A percentile compares a stretch with the other conserved stretches of the same genome.
Evolutionary conservation across 345 rosid species (phyloP).

Genomic region (Linum lewisii): DNA sequence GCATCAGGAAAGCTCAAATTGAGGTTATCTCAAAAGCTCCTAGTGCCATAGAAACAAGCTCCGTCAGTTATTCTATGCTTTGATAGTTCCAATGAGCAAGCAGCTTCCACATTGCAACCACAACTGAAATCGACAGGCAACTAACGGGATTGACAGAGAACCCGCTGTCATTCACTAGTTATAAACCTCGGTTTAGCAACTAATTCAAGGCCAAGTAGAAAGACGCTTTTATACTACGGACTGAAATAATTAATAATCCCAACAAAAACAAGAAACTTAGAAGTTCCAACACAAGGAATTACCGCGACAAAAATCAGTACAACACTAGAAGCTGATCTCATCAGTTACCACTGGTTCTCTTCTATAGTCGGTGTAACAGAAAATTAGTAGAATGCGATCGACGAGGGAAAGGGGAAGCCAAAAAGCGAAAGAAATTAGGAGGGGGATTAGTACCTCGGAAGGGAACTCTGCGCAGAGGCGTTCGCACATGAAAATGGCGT

Average conservation of each 20-base stretch:
- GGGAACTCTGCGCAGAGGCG: slow-evolving; percentile 99
- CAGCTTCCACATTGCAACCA: background rate
- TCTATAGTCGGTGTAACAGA: background rate
- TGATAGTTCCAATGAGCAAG: background rate
- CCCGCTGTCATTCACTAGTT: background rate
- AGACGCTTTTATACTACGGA: background rate
- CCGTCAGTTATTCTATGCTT: background rate
- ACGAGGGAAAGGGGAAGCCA: background rate
- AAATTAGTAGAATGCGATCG: slow-evolving; percentile 2
- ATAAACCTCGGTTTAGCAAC: background rate
- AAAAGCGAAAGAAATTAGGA: background rate
- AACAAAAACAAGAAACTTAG: background rate
- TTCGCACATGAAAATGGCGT: slow-evolving; percentile 94
- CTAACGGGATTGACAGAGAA: background rate
- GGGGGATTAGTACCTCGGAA: slow-evolving; percentile 52
- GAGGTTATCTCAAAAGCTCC: too few species aligned
- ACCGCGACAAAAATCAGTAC: background rate
- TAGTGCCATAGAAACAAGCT: background rate
- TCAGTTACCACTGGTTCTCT: slow-evolving; percentile 1
- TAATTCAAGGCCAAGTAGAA: background rate
- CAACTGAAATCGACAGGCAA: background rate
- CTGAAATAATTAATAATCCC: background rate
- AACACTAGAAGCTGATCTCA: slow-evolving; percentile 19
- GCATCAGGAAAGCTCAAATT: too few species aligned
- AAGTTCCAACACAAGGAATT: background rate